These are phyloP conservation scores for Gleditsia sinensis DNA, from an alignment of 306 rosid genomes.

Conservation along the genomic window DNA sequence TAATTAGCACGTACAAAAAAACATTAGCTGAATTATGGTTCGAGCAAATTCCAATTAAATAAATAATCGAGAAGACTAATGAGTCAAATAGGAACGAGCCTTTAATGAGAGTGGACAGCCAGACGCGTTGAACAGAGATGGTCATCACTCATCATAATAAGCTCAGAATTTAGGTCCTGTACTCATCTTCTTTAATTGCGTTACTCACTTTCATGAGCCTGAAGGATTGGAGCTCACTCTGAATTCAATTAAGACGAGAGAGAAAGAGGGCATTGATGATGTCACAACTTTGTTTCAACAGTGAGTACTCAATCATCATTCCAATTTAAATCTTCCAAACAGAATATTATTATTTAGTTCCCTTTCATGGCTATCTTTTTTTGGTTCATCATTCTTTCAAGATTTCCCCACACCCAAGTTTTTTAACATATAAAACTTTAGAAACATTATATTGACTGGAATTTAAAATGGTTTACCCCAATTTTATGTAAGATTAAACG, in stretches of 20 bases:
- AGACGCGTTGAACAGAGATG: neutral
- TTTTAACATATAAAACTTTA: too few relatives aligned
- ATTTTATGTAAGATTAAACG: neutral
- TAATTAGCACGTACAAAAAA: neutral
- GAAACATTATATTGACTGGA: too few relatives aligned
- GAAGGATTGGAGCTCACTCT: neutral
- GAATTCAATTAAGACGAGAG: neutral
- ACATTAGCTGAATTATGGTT: neutral
- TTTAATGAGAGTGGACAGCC: neutral
- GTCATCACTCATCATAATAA: neutral
- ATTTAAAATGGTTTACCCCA: neutral
- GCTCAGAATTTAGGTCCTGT: neutral
- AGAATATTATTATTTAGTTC: neutral
- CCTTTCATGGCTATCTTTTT: neutral
- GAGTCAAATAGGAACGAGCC: neutral
- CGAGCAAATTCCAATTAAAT: neutral
- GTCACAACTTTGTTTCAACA: conserved; percentile 49
- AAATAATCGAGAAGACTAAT: neutral
- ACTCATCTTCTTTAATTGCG: neutral
- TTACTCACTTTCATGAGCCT: neutral
- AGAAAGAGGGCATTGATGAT: conserved; percentile 33
- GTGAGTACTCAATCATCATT: conserved; percentile 41
- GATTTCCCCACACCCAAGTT: neutral
- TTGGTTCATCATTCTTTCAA: neutral
- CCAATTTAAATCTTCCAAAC: conserved; percentile 13